Evolutionary conservation across 257 asterid species (phyloP).

Genomic region (Fraxinus americana): DNA sequence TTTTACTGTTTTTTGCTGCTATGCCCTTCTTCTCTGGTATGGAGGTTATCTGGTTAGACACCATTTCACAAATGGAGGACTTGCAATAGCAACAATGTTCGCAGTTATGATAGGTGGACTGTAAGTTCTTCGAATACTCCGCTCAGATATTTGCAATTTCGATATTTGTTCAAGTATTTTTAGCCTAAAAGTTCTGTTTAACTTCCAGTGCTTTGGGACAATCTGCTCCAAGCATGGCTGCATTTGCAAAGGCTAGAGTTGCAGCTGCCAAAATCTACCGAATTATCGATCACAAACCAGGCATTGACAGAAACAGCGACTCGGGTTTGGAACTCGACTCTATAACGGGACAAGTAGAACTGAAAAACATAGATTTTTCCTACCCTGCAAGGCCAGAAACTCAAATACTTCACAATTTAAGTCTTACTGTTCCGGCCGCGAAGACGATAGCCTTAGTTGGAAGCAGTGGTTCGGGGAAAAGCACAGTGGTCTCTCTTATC

Average conservation of each 20-base stretch:
- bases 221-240: constrained; percentile 87
- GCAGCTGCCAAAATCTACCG: constrained; percentile 84
- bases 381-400: constrained; percentile 84
- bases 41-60: constrained; percentile 93
- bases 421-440: constrained; percentile 72
- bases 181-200: not conserved
- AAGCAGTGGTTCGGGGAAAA: constrained; percentile 92
- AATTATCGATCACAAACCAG: constrained; percentile 74
- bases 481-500: constrained; percentile 88
- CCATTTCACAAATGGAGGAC: constrained; percentile 84
- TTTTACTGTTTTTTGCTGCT: constrained; percentile 80
- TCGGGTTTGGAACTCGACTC: constrained; percentile 73
- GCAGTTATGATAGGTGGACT: constrained; percentile 96
- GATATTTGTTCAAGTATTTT: not conserved
- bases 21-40: constrained; percentile 90
- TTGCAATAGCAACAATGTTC: constrained; percentile 89
- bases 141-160: not conserved
- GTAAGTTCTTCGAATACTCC: constrained; percentile 45
- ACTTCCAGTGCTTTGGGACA: constrained; percentile 74
- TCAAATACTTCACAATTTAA: constrained; percentile 57
- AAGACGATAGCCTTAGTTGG: constrained; percentile 88
- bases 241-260: constrained; percentile 88
- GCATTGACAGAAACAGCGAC: constrained; percentile 50
- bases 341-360: constrained; percentile 73
- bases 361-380: constrained; percentile 58